Evolutionary conservation across 805 yeast species (phyloP).

Genomic region (Saccharomycopsis sp.): DNA sequence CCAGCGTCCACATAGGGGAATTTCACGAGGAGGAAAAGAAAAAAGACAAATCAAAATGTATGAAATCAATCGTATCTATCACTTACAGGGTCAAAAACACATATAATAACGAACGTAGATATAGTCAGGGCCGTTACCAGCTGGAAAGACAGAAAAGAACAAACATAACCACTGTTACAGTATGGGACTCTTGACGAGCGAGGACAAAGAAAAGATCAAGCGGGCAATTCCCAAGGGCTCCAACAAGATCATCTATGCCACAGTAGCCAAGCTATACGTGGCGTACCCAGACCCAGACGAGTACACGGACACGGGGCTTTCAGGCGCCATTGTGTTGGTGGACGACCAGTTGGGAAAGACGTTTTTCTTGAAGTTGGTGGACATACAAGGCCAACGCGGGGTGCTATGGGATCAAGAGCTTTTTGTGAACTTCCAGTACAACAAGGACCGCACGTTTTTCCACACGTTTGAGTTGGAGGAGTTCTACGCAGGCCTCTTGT

Average conservation of each 20-base stretch:
- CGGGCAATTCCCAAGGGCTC: slow-evolving; percentile 83
- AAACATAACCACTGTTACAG: neutral
- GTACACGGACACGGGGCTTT: slow-evolving; percentile 85
- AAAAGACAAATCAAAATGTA: too few relatives aligned
- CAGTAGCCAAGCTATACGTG: slow-evolving; percentile 82
- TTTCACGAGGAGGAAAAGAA: too few relatives aligned
- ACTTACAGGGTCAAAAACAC: too few relatives aligned
- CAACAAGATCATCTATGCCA: slow-evolving; percentile 82
- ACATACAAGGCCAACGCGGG: slow-evolving; percentile 68
- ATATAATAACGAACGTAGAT: too few relatives aligned
- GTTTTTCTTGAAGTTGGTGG: slow-evolving; percentile 83
- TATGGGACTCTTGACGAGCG: slow-evolving; percentile 38
- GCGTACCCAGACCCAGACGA: slow-evolving; percentile 77
- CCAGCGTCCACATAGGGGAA: too few relatives aligned
- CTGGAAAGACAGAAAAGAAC: neutral
- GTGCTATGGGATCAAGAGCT: slow-evolving; percentile 97
- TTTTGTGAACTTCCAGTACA: slow-evolving; percentile 78
- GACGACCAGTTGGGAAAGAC: slow-evolving; percentile 95
- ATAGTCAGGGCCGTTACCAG: too few relatives aligned
- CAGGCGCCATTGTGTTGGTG: slow-evolving; percentile 81
- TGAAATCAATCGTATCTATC: too few relatives aligned
- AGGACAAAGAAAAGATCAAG: slow-evolving; percentile 85
- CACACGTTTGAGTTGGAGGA: slow-evolving; percentile 93
- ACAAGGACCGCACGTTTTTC: slow-evolving; percentile 91
- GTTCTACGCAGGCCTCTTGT: slow-evolving; percentile 77